Evolutionary conservation across 768 basidiomycete species (phyloP).

Genomic region (Tulasnella sp.): DNA sequence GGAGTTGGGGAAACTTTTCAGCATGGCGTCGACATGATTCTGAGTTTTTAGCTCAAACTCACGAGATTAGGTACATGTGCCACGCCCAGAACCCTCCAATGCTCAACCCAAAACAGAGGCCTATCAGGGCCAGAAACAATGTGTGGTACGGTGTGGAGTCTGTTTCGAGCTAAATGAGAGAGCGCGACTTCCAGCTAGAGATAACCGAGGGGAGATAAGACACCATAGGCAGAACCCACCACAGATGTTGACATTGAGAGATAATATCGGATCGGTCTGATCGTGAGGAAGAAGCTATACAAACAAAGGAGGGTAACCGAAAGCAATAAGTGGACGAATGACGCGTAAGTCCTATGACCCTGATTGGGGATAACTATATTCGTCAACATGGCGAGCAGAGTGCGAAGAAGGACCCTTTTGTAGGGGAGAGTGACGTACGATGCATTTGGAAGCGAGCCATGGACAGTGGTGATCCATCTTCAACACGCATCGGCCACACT

Average conservation of each 20-base stretch:
- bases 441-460: conserved; percentile 67
- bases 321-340: conserved; percentile 68
- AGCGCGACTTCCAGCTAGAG: too few species aligned
- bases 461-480: conserved; percentile 89
- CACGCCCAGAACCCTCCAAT: conserved; percentile 68
- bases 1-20: too few species aligned
- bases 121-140: conserved; percentile 49
- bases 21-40: too few species aligned
- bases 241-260: conserved; percentile 51
- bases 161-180: conserved; percentile 35
- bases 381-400: background rate
- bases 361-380: conserved; percentile 22
- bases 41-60: conserved; percentile 27
- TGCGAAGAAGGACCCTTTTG: too few species aligned
- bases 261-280: conserved; percentile 48
- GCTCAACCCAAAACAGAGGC: conserved; percentile 47
- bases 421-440: conserved; percentile 45
- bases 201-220: too few species aligned
- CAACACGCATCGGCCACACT: conserved; percentile 66
- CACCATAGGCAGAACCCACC: conserved; percentile 34
- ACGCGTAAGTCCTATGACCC: conserved; percentile 76
- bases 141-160: conserved; percentile 59
- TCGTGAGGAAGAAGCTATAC: conserved; percentile 47
- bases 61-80: conserved; percentile 68
- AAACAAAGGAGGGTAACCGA: conserved; percentile 50